Percentiles rank a stretch among this genome's conserved stretches.
Evolutionary conservation across 192 early-diverging fungal species (phyloP).

Genomic region (Coemansia umbellata): DNA sequence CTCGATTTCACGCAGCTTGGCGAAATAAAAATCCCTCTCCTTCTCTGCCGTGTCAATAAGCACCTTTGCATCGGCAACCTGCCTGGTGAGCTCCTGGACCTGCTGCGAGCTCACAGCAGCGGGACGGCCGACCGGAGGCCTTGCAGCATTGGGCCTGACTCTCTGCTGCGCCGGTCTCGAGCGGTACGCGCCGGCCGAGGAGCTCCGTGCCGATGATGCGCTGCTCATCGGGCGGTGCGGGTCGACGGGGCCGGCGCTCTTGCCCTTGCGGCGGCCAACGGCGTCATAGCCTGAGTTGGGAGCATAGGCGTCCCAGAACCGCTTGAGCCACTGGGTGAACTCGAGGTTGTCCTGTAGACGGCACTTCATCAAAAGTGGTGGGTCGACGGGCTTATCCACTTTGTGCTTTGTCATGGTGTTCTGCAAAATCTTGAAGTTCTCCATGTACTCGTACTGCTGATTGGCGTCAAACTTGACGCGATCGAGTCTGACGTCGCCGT

Average conservation of each 20-base stretch:
- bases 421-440: conserved; percentile 95
- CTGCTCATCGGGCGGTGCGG: conserved; percentile 34
- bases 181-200: conserved; percentile 35
- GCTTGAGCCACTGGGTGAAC: conserved; percentile 95
- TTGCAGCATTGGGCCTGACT: conserved; percentile 7
- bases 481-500: conserved; percentile 72
- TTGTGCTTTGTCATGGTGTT: conserved; percentile 82
- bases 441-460: conserved; percentile 94
- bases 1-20: conserved; percentile 92
- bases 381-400: conserved; percentile 88
- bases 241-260: conserved; percentile 28
- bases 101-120: conserved; percentile 50
- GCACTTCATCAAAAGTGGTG: conserved; percentile 88
- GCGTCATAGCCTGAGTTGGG: conserved; percentile 86
- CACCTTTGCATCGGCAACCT: conserved; percentile 76
- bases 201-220: conserved; percentile 32
- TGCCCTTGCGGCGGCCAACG: conserved; percentile 58
- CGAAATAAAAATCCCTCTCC: conserved; percentile 97
- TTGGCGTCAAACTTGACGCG: conserved; percentile 95
- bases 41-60: conserved; percentile 91
- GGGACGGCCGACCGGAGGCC: background rate
- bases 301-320: conserved; percentile 87
- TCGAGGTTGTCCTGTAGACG: conserved; percentile 99
- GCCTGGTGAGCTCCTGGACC: conserved; percentile 70
- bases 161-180: conserved; percentile 12